A percentile compares a stretch with the other conserved stretches of the same genome.
Conservation (phyloP, 2,329 filamentous ascomycete species). For the Pezicula neosporulosa region DNA sequence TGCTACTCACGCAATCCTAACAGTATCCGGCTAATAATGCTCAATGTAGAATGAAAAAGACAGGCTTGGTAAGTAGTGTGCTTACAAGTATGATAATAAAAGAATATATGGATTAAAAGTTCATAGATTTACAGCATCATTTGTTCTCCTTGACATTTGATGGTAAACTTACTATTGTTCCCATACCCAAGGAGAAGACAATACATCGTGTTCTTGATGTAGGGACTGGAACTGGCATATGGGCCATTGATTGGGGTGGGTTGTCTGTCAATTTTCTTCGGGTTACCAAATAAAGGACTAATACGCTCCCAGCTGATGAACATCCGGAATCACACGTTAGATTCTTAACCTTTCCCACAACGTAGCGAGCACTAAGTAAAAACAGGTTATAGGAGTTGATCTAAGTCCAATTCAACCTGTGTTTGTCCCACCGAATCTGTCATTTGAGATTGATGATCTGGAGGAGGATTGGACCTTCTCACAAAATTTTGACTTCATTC, state of each 20-base stretch:
- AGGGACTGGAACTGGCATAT: not conserved
- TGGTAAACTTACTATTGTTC: slow-evolving; percentile 24
- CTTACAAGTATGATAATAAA: not conserved
- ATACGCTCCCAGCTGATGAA: too few relatives aligned
- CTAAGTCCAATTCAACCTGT: slow-evolving; percentile 34
- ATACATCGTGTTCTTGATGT: slow-evolving; percentile 4
- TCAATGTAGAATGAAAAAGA: not conserved
- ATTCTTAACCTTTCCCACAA: too few relatives aligned
- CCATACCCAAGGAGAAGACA: slow-evolving; percentile 16
- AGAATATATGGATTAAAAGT: not conserved
- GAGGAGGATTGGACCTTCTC: slow-evolving; percentile 44
- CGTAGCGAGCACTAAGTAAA: not conserved
- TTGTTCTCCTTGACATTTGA: slow-evolving; percentile 29
- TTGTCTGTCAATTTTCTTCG: not conserved
- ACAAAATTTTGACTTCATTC: slow-evolving; percentile 45
- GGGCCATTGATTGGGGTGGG: slow-evolving; percentile 3
- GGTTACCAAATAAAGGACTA: not conserved
- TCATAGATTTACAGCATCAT: slow-evolving; percentile 33
- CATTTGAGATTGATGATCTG: slow-evolving; percentile 46
- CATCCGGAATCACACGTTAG: too few relatives aligned
- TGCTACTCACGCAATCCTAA: not conserved
- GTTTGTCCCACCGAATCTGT: slow-evolving; percentile 41
- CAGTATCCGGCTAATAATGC: not conserved
- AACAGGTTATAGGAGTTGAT: slow-evolving; percentile 28
- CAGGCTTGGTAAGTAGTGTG: not conserved